Base-by-base conservation (phyloP, 2,329 filamentous ascomycete species). In the Pseudocercospora cruenta region DNA sequence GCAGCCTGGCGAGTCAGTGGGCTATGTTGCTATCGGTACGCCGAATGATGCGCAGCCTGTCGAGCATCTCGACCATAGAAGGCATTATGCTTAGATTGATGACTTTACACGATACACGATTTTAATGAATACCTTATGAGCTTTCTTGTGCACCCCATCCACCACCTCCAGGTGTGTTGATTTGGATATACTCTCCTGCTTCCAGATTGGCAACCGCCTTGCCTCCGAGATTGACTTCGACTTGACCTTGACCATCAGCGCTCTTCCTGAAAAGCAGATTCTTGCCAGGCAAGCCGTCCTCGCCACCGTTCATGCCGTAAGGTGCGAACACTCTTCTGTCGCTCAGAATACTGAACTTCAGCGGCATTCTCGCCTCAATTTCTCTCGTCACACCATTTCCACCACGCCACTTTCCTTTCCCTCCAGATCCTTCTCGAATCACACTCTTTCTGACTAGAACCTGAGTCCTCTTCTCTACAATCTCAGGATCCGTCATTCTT, bases 401-500 rank as follows among this genome's bases (percentile, higher is more conserved):
- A 43, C 77, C 77, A 43, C 67, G 67, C 62, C 69, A 75, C 33
- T 63, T 60, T 2, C 77, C 77, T 26, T 64, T 58, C 2, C 77
- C 77, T 21, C 77, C 77, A 5, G 70, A 73, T 26, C 73, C 76
- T 36, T 73, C 65, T 8, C 76, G 70, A 22, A 79, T 72, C n/a
- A 65, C 65, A 45, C 76, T 78, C 62, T 74, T 69, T 9, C 74
- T 69, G 7, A 79, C 64, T n/a, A 79, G 62, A 6, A 78, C 71
- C 21, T 77, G 77, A 49, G 77, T 78, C 28, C 78, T 69, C 64
- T 74, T 73, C 70, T 80, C 78, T 4, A 77, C 63, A 7, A 78
- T 66, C 65, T 80, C 78, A 0, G 71, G 70, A 51, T 80, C 78
- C 4, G 78, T 78, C 62, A 78, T 80, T 24, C 74, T 70, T 2